Percentiles rank a stretch among this genome's conserved stretches.
Evolutionary conservation across 2,329 filamentous ascomycete species (phyloP).

Genomic region (Helicocarpus griseus): DNA sequence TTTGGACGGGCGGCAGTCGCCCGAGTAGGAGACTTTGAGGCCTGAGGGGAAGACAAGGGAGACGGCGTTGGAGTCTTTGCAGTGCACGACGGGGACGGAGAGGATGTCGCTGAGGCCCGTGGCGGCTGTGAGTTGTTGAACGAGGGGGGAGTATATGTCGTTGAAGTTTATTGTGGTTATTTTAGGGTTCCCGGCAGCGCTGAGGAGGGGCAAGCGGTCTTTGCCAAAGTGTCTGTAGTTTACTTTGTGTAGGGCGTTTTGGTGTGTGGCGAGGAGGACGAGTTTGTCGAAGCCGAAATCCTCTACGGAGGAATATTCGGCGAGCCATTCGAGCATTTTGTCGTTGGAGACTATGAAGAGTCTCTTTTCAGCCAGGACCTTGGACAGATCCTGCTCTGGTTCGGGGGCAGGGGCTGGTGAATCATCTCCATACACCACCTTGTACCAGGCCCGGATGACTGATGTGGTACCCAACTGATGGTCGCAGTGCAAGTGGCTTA

Average conservation of each 20-base stretch:
- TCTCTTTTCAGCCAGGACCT: slow-evolving; percentile 30
- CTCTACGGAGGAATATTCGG: slow-evolving; percentile 71
- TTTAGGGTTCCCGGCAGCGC: slow-evolving; percentile 6
- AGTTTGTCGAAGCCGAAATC: slow-evolving; percentile 58
- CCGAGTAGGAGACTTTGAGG: slow-evolving; percentile 85
- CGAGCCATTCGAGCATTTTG: slow-evolving; percentile 65
- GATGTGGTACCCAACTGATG: slow-evolving; percentile 82
- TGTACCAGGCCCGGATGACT: slow-evolving; percentile 73
- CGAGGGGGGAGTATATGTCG: slow-evolving; percentile 16
- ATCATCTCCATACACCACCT: slow-evolving; percentile 39
- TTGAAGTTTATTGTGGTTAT: slow-evolving; percentile 20
- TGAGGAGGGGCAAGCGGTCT: slow-evolving; percentile 2
- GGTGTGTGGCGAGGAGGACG: slow-evolving; percentile 38
- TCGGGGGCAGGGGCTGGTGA: slow-evolving; percentile 28
- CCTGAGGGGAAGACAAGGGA: slow-evolving; percentile 67
- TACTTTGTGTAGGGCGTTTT: slow-evolving; percentile 16
- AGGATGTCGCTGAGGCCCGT: slow-evolving; percentile 59
- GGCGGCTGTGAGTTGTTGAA: slow-evolving; percentile 34
- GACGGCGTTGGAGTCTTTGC: slow-evolving; percentile 65
- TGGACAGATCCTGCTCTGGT: slow-evolving; percentile 25
- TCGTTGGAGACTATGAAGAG: slow-evolving; percentile 60
- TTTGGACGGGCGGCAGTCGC: slow-evolving; percentile 75
- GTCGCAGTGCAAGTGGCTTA: slow-evolving; percentile 92
- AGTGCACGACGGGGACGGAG: slow-evolving; percentile 64
- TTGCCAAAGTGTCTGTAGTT: slow-evolving; percentile 16